Conservation (phyloP, 495 filamentous ascomycete genomes). For the Aspergillus haitiensis region DNA sequence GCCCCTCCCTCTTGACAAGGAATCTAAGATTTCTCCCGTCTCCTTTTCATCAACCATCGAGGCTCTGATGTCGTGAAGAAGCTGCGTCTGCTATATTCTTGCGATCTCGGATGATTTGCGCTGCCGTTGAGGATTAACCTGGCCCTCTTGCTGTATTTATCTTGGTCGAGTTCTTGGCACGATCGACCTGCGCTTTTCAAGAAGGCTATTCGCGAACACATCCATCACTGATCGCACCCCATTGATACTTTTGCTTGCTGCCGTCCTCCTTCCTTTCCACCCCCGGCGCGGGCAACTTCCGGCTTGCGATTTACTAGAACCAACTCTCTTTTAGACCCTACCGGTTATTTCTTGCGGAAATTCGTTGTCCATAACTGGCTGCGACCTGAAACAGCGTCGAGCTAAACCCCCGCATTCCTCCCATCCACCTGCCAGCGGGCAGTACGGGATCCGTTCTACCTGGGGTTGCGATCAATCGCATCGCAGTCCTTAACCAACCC, state of each 20-base stretch:
- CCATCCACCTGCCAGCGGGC: slow-evolving; percentile 4
- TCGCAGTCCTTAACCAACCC: neutral
- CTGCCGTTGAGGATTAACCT: neutral
- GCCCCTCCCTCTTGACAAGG: neutral
- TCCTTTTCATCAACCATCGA: neutral
- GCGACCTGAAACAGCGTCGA: slow-evolving; percentile 12
- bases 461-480: neutral
- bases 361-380: too few species aligned
- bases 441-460: neutral
- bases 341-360: too few species aligned
- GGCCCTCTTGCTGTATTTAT: neutral
- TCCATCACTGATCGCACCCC: neutral
- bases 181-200: neutral
- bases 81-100: neutral
- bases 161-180: slow-evolving; percentile 11
- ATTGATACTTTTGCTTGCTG: neutral
- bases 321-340: slow-evolving; percentile 6
- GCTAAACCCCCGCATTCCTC: slow-evolving; percentile 11
- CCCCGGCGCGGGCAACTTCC: too few species aligned
- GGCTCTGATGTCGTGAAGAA: too few species aligned
- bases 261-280: neutral
- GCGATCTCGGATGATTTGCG: too few species aligned
- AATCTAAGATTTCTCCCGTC: neutral
- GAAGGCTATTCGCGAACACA: neutral
- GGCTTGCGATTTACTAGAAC: neutral